Percentiles rank a stretch among this genome's conserved stretches.
phyloP scores from a whole-genome alignment of 2,329 filamentous ascomycete species.

The Sporothrix inflata region DNA sequence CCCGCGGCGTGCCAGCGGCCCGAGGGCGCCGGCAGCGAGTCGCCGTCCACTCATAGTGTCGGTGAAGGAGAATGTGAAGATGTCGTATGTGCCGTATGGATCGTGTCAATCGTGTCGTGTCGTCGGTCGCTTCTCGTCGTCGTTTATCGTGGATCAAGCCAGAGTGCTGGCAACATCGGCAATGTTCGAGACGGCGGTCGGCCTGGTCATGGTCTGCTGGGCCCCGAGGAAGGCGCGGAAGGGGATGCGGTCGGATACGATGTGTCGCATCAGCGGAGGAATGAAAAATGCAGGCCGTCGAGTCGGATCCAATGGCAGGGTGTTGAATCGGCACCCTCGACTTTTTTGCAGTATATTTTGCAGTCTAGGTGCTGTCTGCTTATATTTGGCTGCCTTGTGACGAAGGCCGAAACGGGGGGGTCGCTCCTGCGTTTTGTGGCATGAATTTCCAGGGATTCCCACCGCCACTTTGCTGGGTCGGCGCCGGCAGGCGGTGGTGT shows the following conservation, averaged over 20 bases:
- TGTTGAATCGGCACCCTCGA: not conserved
- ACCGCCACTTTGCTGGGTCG: slow-evolving; percentile 27
- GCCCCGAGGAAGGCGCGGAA: slow-evolving; percentile 12
- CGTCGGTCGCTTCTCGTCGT: not conserved
- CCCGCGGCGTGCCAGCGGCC: slow-evolving; percentile 65
- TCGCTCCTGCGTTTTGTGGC: slow-evolving; percentile 22
- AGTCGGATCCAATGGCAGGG: slow-evolving; percentile 3
- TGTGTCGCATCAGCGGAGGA: slow-evolving; percentile 19
- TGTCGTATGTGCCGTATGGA: not conserved
- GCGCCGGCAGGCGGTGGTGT: not conserved
- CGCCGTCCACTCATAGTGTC: slow-evolving; percentile 70
- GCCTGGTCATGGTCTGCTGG: slow-evolving; percentile 22
- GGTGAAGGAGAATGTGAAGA: not conserved
- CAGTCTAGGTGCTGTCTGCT: not conserved
- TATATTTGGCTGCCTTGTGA: slow-evolving; percentile 22
- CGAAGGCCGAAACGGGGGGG: slow-evolving; percentile 14
- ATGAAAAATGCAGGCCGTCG: slow-evolving; percentile 10
- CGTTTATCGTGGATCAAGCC: slow-evolving; percentile 17
- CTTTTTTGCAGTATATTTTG: not conserved
- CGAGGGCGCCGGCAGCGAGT: slow-evolving; percentile 70
- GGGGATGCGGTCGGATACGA: slow-evolving; percentile 6
- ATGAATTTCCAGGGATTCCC: slow-evolving; percentile 17
- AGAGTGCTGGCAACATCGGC: slow-evolving; percentile 21
- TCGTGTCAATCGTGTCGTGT: not conserved
- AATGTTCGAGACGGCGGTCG: slow-evolving; percentile 19